Evolutionary conservation across 257 asterid genomes (phyloP), one percentile per base, ranked within the genome.

Genomic region (Solanum dulcamara): DNA sequence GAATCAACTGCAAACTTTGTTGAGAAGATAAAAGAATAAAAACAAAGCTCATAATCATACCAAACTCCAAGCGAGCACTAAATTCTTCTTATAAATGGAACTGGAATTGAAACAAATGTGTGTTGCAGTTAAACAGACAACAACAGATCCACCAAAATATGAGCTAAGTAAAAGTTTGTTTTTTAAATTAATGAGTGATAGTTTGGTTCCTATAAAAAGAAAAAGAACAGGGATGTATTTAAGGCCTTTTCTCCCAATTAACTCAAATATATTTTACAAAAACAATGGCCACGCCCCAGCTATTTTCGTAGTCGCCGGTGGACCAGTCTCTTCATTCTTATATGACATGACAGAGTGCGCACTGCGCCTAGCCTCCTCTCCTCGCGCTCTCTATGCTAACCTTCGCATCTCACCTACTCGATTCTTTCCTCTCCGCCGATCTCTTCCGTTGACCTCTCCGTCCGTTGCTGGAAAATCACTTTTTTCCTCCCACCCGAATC

Each of bases 321-420:
- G 70, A 74, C 75, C 62, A 2, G 7, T 55, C 75, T 24, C 37
- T 53, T 32, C 82, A 7, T 28, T 24, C 77, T 42, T 20, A 24
- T 80, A 62, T 53, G 53, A 35, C 0, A 26, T 32, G 66, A 44
- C 75, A 40, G 57, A 35, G 20, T 53, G 26, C 83, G 10, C 84
- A 6, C 59, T 72, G 80, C 87, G 66, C 84, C 88, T 91, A 95
- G 91, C 93, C 71, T 68, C 86, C 84, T 53, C 87, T 83, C 80
- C 85, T 84, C 84, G 82, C 74, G 8, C 87, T 13, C 81, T 89
- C 86, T 86, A 89, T 24, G 67, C 89, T 62, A 57, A 84, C 70
- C 79, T 86, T 22, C 88, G 72, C 85, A 10, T 82, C 35, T 33
- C 81, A 79, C 88, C 89, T 10, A 60, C 83, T 86, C 80, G 48